phyloP scores from a whole-genome alignment of 306 rosid species.

The Castanospermum australe region DNA sequence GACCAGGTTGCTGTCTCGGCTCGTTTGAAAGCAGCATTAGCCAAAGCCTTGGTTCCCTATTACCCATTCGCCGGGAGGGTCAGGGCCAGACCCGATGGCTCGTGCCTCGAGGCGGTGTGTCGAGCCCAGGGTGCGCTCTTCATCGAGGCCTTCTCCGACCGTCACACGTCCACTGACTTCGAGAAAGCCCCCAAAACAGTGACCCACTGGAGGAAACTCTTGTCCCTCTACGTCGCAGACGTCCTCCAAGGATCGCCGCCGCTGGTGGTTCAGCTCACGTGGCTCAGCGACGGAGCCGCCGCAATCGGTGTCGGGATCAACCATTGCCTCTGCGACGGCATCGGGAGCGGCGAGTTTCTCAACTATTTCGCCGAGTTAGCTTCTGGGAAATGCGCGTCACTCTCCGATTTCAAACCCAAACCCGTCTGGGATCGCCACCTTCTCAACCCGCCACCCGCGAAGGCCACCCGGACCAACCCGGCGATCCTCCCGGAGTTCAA shows the following conservation, averaged over 20 bases:
- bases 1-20: slow-evolving; percentile 34
- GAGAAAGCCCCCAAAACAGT: slow-evolving; percentile 58
- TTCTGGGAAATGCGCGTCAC: slow-evolving; percentile 17
- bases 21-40: slow-evolving; percentile 55
- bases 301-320: slow-evolving; percentile 74
- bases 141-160: slow-evolving; percentile 63
- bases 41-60: slow-evolving; percentile 61
- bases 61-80: slow-evolving; percentile 78
- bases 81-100: slow-evolving; percentile 30
- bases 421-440: slow-evolving; percentile 83
- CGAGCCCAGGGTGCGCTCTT: slow-evolving; percentile 73
- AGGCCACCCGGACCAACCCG: background rate
- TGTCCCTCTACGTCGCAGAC: slow-evolving; percentile 59
- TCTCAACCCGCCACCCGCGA: slow-evolving; percentile 13
- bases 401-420: slow-evolving; percentile 19
- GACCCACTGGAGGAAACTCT: slow-evolving; percentile 59
- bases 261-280: slow-evolving; percentile 73
- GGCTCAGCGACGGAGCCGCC: slow-evolving; percentile 74
- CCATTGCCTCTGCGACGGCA: slow-evolving; percentile 79
- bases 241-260: slow-evolving; percentile 80
- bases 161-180: slow-evolving; percentile 41
- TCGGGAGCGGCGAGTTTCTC: slow-evolving; percentile 77
- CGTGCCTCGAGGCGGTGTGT: slow-evolving; percentile 67
- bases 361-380: slow-evolving; percentile 61
- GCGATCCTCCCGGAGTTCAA: slow-evolving; percentile 46